phyloP scores from a whole-genome alignment of 1,284 basidiomycete genomes.

The Megacollybia platyphylla region DNA sequence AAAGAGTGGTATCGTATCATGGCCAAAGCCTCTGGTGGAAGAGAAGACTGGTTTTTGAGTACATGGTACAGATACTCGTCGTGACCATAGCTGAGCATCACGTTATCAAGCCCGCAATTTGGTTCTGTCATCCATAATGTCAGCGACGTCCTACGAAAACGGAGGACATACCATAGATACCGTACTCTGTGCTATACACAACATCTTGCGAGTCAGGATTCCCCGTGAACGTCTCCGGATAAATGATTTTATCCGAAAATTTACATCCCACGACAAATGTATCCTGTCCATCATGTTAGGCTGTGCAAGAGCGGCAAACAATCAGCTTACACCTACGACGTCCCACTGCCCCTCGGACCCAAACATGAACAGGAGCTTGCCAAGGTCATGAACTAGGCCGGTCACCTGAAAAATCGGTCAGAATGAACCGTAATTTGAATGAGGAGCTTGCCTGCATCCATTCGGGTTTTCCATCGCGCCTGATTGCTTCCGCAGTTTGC shows the following conservation, averaged over 20 bases:
- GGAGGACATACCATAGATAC: conserved; percentile 44
- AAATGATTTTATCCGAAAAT: conserved; percentile 77
- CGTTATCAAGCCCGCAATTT: conserved; percentile 79
- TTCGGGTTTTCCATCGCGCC: conserved; percentile 79
- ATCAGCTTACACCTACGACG: conserved; percentile 63
- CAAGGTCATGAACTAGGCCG: conserved; percentile 81
- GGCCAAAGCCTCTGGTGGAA: conserved; percentile 73
- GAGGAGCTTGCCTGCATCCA: conserved; percentile 60
- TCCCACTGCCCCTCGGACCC: conserved; percentile 87
- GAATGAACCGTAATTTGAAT: background rate
- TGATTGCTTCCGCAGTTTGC: conserved; percentile 87
- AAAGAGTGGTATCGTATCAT: conserved; percentile 95
- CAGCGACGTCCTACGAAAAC: too few relatives aligned
- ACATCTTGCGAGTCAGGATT: conserved; percentile 70
- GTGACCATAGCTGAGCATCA: conserved; percentile 87
- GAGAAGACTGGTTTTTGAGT: conserved; percentile 64
- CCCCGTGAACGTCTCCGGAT: conserved; percentile 70
- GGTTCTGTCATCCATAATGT: conserved; percentile 23
- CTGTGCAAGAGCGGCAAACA: background rate
- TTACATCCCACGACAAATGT: conserved; percentile 83
- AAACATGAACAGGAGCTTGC: conserved; percentile 75
- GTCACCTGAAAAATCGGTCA: conserved; percentile 27
- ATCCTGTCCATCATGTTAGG: conserved; percentile 32
- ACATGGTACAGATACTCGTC: conserved; percentile 81
- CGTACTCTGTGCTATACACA: conserved; percentile 70